Percentiles rank a stretch among this genome's conserved stretches.
Conservation (phyloP, 2,329 filamentous ascomycete genomes). For the Colletotrichum sublineola region DNA sequence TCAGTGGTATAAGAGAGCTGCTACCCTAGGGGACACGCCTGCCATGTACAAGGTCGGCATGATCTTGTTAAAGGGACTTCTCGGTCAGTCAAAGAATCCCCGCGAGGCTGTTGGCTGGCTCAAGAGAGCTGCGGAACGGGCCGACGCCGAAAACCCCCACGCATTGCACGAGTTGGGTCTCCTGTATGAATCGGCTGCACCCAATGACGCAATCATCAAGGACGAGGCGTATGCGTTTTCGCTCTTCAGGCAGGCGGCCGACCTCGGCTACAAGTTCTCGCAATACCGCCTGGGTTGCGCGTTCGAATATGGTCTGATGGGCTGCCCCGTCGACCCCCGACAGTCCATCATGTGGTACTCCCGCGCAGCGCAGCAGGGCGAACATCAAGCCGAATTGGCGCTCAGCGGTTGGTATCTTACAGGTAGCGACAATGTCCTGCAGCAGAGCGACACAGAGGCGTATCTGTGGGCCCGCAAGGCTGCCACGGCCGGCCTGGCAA, state of each 20-base stretch:
- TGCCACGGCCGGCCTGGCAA: conserved; percentile 86
- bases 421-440: conserved; percentile 86
- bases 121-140: conserved; percentile 90
- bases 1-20: conserved; percentile 97
- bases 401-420: conserved; percentile 96
- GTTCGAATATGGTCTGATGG: conserved; percentile 90
- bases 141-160: conserved; percentile 92
- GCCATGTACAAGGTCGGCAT: conserved; percentile 99
- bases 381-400: conserved; percentile 91
- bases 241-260: conserved; percentile 86
- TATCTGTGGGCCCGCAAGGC: conserved; percentile 98
- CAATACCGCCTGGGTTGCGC: conserved; percentile 91
- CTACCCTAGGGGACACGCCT: conserved; percentile 88
- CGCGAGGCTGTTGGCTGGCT: conserved; percentile 92
- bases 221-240: conserved; percentile 86
- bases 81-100: conserved; percentile 87
- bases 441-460: conserved; percentile 94
- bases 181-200: conserved; percentile 72
- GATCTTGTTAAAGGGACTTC: conserved; percentile 91
- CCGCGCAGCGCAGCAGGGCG: conserved; percentile 88
- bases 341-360: conserved; percentile 95
- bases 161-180: conserved; percentile 89
- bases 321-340: conserved; percentile 84
- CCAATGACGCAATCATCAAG: conserved; percentile 79
- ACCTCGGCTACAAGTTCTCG: conserved; percentile 93